Conservation (phyloP, 306 rosid genomes). For the Cucurbita argyrosperma region DNA sequence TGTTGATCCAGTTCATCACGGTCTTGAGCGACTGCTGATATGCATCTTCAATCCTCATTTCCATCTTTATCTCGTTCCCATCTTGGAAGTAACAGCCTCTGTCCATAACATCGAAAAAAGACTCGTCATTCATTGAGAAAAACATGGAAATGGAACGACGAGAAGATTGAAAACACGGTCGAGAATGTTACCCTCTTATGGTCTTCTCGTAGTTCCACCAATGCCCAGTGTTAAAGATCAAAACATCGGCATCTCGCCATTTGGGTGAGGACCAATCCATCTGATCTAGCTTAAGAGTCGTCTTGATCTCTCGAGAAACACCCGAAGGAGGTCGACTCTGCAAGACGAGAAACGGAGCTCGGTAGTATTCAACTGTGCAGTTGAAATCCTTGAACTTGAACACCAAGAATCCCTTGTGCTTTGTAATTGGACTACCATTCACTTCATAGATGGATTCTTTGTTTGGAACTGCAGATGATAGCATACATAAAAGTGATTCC, state of each 20-base stretch:
- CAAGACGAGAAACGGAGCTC: slow-evolving; percentile 72
- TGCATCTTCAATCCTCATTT: slow-evolving; percentile 65
- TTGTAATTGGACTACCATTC: slow-evolving; percentile 80
- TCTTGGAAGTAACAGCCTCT: slow-evolving; percentile 90
- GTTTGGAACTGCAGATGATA: slow-evolving; percentile 47
- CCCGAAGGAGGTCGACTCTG: slow-evolving; percentile 60
- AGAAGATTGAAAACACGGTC: neutral
- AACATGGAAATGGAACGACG: neutral
- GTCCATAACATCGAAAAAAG: neutral
- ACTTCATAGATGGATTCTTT: slow-evolving; percentile 72
- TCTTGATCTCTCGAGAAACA: slow-evolving; percentile 18
- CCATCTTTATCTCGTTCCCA: slow-evolving; percentile 40
- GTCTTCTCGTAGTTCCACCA: slow-evolving; percentile 90
- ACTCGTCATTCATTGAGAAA: neutral
- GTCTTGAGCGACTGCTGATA: slow-evolving; percentile 46
- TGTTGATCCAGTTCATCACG: slow-evolving; percentile 47
- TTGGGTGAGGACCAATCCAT: slow-evolving; percentile 72
- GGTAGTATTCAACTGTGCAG: slow-evolving; percentile 70
- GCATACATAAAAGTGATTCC: slow-evolving; percentile 85
- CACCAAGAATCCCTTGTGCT: slow-evolving; percentile 78
- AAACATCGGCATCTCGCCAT: slow-evolving; percentile 70
- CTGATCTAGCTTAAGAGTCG: slow-evolving; percentile 57
- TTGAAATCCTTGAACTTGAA: slow-evolving; percentile 63
- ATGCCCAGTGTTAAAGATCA: slow-evolving; percentile 76
- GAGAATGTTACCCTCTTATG: slow-evolving; percentile 46